Percentiles rank a stretch among this genome's conserved stretches.
Evolutionary conservation across 1,139 yeast species (phyloP).

Genomic region (Kodamaea sp.): DNA sequence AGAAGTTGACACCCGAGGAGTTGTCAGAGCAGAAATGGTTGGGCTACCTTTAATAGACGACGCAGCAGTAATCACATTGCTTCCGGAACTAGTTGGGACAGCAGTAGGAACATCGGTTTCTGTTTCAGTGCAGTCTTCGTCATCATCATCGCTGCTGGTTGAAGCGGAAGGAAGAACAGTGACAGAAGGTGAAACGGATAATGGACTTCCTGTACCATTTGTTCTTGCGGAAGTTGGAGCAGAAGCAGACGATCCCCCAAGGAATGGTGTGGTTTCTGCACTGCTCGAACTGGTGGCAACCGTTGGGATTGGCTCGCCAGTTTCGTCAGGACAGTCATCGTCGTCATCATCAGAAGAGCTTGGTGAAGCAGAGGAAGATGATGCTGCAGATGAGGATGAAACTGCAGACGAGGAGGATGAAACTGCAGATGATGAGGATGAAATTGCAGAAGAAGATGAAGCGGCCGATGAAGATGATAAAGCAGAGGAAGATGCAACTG

Average conservation of each 20-base stretch:
- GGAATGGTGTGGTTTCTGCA: slow-evolving; percentile 2
- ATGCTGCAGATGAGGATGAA: background rate
- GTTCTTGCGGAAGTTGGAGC: background rate
- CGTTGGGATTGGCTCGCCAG: background rate
- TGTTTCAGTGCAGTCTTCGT: slow-evolving; percentile 2
- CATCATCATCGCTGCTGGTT: slow-evolving; percentile 1
- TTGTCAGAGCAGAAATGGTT: background rate
- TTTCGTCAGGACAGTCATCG: slow-evolving; percentile 3
- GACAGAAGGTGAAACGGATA: background rate
- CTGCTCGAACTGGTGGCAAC: background rate
- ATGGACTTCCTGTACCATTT: no score
- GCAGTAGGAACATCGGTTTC: slow-evolving; percentile 1
- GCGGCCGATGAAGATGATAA: background rate
- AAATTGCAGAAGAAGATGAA: background rate
- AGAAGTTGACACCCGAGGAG: background rate
- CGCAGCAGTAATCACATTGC: background rate
- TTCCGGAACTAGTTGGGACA: background rate
- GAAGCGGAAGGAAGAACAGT: slow-evolving; percentile 1
- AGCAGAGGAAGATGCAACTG: background rate
- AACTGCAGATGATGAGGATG: background rate
- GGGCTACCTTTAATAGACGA: background rate
- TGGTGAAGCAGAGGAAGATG: slow-evolving; percentile 2
- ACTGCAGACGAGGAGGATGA: background rate
- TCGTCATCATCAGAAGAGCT: slow-evolving; percentile 6
- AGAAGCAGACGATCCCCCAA: background rate